Base-by-base conservation (phyloP, 1,284 basidiomycete species). In the Cryptococcus deneoformans region DNA sequence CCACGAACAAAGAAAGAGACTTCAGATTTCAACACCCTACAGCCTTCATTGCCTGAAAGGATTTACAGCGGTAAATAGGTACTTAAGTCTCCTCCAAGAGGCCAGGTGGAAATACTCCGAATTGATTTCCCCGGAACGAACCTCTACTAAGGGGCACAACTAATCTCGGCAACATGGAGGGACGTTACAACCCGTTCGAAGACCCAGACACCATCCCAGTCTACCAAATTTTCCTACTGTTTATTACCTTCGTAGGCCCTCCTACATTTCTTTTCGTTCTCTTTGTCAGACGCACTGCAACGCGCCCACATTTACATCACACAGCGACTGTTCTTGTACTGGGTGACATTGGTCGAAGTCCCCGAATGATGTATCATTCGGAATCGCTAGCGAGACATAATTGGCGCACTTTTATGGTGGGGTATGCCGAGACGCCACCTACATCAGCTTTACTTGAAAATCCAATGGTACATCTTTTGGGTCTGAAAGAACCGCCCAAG, bases 291-390 rank as follows among this genome's bases (percentile, higher is more conserved):
- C 54, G 54, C 10, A 47, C 65, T 14, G 53, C 52, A 35, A 51
- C 46, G 12, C 62, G 68, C 12, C 66, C 66, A 7, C 53, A 62
- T 12, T 38, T 62, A 46, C 58, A 62, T n/a, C 57, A 67, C 12
- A 74, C 88, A 1, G 89, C 92, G 10, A 89, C 87, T 0, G 86
- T 99, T 49, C 80, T 99, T 35, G 96, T 99, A 1, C 82, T 99
- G 8, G 96, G 96, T 6, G 96, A 99, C 78, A 86, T 99, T 50
- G 96, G 93, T 0, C 83, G 95, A 50, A 93, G 90, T 72, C 96
- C 96, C 8, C 83, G 96, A 42, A 98, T 98, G 92, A 96, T 98
- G 89, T 96, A 97, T 75, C 96, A 99, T 70, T 90, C 94, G 0
- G 85, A 94, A 70, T 93, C 90, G 70, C 89, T 99, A 68, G 88